phyloP scores from a whole-genome alignment of 495 filamentous ascomycete genomes.

The Penicillium bialowiezense region DNA sequence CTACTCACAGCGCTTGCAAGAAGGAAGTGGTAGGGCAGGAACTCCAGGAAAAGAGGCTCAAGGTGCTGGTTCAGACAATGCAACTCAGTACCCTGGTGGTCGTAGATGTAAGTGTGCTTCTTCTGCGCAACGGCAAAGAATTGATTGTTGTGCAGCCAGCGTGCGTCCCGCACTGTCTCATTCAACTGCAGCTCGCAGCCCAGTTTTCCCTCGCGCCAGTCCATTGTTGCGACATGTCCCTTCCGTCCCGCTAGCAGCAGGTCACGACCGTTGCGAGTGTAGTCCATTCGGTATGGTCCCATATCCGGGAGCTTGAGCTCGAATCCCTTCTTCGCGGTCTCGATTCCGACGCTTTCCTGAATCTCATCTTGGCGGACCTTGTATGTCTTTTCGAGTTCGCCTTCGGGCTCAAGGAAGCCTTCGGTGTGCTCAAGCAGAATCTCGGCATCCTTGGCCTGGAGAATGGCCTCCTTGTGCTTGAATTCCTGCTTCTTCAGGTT shows the following conservation, averaged over 20 bases:
- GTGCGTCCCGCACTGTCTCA: constrained; percentile 85
- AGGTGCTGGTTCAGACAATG: constrained; percentile 87
- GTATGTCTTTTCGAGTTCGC: constrained; percentile 85
- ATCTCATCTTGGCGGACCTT: constrained; percentile 91
- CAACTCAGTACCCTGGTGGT: constrained; percentile 80
- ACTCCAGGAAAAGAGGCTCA: constrained; percentile 93
- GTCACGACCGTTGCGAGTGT: constrained; percentile 82
- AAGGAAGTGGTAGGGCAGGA: constrained; percentile 93
- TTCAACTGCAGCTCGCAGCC: constrained; percentile 86
- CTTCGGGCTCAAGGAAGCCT: constrained; percentile 86
- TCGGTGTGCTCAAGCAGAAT: constrained; percentile 85
- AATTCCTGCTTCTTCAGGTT: constrained; percentile 75
- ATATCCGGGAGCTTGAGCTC: constrained; percentile 79
- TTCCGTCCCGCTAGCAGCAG: constrained; percentile 84
- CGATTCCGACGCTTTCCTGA: constrained; percentile 64
- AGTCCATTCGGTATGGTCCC: constrained; percentile 84
- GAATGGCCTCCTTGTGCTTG: constrained; percentile 74
- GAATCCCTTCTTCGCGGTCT: constrained; percentile 88
- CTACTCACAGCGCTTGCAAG: constrained; percentile 74
- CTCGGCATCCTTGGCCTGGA: constrained; percentile 90
- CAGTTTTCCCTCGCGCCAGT: constrained; percentile 89
- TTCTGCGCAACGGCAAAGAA: constrained; percentile 98
- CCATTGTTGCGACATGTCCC: constrained; percentile 94
- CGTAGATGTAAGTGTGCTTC: constrained; percentile 95
- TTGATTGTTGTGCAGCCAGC: constrained; percentile 94